These are phyloP conservation scores for Vachellia collinsii DNA, from an alignment of 306 rosid species.

Conservation along the genomic window DNA sequence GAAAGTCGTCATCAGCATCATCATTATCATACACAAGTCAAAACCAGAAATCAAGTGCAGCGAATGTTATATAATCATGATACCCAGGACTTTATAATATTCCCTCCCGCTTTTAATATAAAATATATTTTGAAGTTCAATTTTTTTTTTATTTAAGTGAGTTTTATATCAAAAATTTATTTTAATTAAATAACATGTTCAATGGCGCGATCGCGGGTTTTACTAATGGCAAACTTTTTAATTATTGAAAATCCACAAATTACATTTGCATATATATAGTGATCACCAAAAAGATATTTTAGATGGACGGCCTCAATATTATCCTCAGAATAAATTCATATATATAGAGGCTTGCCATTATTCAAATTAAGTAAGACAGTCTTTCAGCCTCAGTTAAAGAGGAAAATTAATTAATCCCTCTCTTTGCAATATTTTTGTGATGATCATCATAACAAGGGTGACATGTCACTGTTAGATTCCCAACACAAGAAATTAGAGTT, in stretches of 20 bases:
- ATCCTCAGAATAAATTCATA: no score
- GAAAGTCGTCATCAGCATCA: no score
- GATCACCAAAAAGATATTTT: not conserved
- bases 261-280: not conserved
- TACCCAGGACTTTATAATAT: not conserved
- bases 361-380: no score
- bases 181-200: no score
- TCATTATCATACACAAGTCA: constrained; percentile 31
- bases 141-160: no score
- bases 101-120: no score
- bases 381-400: not conserved
- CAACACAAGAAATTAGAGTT: constrained; percentile 11
- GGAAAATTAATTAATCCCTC: not conserved
- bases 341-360: no score
- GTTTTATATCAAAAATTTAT: no score
- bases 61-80: constrained; percentile 33
- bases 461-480: constrained; percentile 7
- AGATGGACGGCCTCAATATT: not conserved
- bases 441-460: constrained; percentile 12
- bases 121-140: no score
- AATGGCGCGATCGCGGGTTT: not conserved
- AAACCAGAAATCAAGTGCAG: constrained; percentile 40
- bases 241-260: constrained; percentile 9
- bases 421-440: not conserved
- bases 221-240: constrained; percentile 1